phyloP scores from a whole-genome alignment of 805 yeast species.

The Naumovozyma castellii region DNA sequence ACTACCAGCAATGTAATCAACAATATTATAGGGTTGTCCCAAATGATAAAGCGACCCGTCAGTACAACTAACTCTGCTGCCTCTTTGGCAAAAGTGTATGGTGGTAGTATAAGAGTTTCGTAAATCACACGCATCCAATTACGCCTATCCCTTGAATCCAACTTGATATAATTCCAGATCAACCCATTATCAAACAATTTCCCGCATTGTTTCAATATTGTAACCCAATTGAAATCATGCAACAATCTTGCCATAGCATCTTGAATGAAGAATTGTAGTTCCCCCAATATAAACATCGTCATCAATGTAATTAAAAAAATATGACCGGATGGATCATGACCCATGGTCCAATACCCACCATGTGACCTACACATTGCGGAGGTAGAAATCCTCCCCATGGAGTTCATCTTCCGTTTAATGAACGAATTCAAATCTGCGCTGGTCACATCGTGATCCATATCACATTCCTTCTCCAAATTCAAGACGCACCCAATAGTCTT shows the following conservation, averaged over 20 bases:
- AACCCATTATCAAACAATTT: conserved; percentile 10
- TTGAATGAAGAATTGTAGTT: conserved; percentile 28
- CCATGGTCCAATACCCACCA: conserved; percentile 71
- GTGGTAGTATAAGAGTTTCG: conserved; percentile 8
- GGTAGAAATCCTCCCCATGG: conserved; percentile 24
- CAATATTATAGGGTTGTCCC: conserved; percentile 23
- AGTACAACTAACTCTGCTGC: conserved; percentile 1
- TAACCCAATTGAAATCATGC: not conserved
- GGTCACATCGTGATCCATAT: not conserved
- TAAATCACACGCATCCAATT: conserved; percentile 2
- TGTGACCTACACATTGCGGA: conserved; percentile 40
- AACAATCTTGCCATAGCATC: not conserved
- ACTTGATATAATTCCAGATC: conserved; percentile 7
- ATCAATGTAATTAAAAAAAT: conserved; percentile 52
- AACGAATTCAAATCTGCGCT: conserved; percentile 9
- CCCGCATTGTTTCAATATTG: not conserved
- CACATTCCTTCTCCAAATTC: conserved; percentile 1
- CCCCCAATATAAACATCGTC: conserved; percentile 50
- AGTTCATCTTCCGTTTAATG: conserved; percentile 10
- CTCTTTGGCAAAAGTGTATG: conserved; percentile 3
- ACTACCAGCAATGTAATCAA: conserved; percentile 33
- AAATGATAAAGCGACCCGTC: conserved; percentile 6
- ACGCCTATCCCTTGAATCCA: conserved; percentile 2
- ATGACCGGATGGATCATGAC: conserved; percentile 96
- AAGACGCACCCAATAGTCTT: conserved; percentile 6